Evolutionary conservation across 1,139 yeast genomes (phyloP).

Genomic region (Taphrina communis): DNA sequence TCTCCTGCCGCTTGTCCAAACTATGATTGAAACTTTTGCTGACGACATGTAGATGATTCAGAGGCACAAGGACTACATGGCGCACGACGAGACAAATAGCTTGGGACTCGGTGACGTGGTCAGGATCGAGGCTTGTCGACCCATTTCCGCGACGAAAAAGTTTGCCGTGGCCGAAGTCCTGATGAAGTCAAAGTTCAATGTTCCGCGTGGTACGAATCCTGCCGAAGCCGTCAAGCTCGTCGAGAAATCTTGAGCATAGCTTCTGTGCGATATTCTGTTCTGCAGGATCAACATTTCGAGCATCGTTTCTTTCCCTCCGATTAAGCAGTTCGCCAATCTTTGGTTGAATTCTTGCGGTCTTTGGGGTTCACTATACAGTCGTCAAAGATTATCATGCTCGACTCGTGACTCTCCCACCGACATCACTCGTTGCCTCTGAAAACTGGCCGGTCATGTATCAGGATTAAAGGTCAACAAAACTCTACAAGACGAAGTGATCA

Average conservation of each 20-base stretch:
- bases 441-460: too few relatives aligned
- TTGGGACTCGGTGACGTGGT: conserved; percentile 88
- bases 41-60: conserved; percentile 4
- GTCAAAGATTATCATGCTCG: too few relatives aligned
- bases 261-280: neutral
- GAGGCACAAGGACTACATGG: conserved; percentile 37
- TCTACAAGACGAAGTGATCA: too few relatives aligned
- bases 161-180: conserved; percentile 88
- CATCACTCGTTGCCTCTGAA: too few relatives aligned
- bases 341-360: neutral
- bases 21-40: neutral
- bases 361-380: too few relatives aligned
- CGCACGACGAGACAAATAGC: conserved; percentile 37
- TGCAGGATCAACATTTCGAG: too few relatives aligned
- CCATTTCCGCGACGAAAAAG: conserved; percentile 77
- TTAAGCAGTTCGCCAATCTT: too few relatives aligned
- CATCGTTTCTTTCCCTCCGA: too few relatives aligned
- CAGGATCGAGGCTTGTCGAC: conserved; percentile 81
- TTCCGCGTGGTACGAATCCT: neutral
- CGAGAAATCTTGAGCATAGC: neutral
- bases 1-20: neutral
- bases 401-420: too few relatives aligned
- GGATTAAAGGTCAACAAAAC: too few relatives aligned
- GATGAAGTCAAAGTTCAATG: conserved; percentile 53
- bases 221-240: neutral